Percentiles rank a stretch among this genome's conserved stretches.
These are phyloP conservation scores for Phytophthora colocasiae DNA, from an alignment of 352 stramenopile genomes.

Conservation along the genomic window DNA sequence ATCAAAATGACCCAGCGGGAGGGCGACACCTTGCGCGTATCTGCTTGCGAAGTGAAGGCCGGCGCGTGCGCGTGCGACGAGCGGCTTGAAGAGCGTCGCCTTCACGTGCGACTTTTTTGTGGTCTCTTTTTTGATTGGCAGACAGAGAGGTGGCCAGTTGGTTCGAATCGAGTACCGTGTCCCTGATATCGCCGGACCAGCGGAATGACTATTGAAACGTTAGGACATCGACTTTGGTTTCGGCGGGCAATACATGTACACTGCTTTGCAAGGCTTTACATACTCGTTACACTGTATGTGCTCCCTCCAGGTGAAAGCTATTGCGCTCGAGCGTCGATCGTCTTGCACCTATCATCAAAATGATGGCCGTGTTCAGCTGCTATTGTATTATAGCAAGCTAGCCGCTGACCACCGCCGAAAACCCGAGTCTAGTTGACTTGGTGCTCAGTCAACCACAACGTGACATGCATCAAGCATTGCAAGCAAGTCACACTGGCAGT, in stretches of 20 bases:
- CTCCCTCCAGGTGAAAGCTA: conserved; percentile 1
- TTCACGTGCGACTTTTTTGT: conserved; percentile 27
- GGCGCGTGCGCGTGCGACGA: conserved; percentile 18
- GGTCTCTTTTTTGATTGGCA: conserved; percentile 25
- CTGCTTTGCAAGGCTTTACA: conserved; percentile 22
- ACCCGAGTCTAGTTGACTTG: no score
- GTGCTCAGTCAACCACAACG: background rate
- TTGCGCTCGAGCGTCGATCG: conserved; percentile 9
- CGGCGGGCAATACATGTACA: conserved; percentile 17
- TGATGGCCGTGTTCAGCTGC: conserved; percentile 2
- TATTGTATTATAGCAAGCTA: background rate
- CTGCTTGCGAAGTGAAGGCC: conserved; percentile 8
- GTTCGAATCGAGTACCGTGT: conserved; percentile 10
- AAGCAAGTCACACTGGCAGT: no score
- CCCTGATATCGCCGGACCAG: background rate
- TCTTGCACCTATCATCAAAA: conserved; percentile 14
- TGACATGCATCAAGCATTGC: background rate
- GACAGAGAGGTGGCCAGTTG: conserved; percentile 13
- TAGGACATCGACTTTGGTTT: conserved; percentile 6
- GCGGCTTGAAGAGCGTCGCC: conserved; percentile 19
- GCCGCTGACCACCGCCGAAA: background rate
- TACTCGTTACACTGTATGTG: conserved; percentile 14
- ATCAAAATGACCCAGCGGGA: conserved; percentile 26
- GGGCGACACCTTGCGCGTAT: conserved; percentile 17
- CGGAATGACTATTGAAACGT: background rate